Evolutionary conservation across 176 grass and related monocot genomes (phyloP), one percentile per base, ranked within the genome.

Genomic region (Panicum miliaceum): DNA sequence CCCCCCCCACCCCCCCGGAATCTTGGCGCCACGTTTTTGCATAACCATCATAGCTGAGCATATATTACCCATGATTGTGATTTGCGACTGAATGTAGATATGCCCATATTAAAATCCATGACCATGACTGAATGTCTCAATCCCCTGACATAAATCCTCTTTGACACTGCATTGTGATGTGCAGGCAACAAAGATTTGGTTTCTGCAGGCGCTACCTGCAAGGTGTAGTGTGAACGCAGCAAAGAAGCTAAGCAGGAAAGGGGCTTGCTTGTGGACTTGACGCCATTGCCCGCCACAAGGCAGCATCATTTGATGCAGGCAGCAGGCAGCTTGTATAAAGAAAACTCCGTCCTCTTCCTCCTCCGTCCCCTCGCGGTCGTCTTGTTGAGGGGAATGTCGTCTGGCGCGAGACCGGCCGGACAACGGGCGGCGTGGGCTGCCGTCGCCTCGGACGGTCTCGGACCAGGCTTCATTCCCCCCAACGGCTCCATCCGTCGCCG

Each of bases 381-480:
- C 76, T 86, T 42, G 94, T 93, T 96, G 88, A 93, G 94, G 81
- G 94, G 86, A 89, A 84, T 96, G 94, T 89, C 35, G 94, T 93
- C 90, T 93, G 94, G 76, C 80, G 68, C 88, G 94, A 96, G 83
- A 77, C 81, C 93, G 40, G 82, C 68, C 82, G 13, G 75, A 46
- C 77, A 25, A 15, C n/a, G 1, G 27, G 45, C n/a, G 6, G 3
- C 22, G 0, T 38, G 57, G 57, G 10, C n/a, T 7, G 42, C 2
- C 14, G 42, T 1, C 23, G 43, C 3, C 15, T 50, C 6, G 86
- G 68, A 85, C 71, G 85, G 59, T 90, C 76, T 93, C 94, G 90
- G 93, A 96, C 94, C 90, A 96, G 90, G 94, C 94, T 96, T 96
- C 94, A 96, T 96, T 91, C 94, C 94, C 90, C 93, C 81, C 86